These are phyloP conservation scores for Boletus sp. DNA, from an alignment of 768 basidiomycete species.

Conservation along the genomic window DNA sequence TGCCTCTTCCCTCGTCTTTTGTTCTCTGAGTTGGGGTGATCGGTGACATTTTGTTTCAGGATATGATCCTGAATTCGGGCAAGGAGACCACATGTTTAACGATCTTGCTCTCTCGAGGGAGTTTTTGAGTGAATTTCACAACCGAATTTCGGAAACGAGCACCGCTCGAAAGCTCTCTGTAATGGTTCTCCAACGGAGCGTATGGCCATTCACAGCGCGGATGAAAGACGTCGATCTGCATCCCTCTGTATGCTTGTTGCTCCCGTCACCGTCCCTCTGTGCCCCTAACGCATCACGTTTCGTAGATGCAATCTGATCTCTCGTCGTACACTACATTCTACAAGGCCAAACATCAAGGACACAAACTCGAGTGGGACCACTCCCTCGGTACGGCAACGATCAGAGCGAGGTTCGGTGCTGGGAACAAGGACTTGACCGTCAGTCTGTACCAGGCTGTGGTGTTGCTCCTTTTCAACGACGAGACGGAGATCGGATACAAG, in stretches of 20 bases:
- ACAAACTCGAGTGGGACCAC: slow-evolving; percentile 83
- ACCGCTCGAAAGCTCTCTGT: slow-evolving; percentile 56
- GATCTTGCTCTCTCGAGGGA: slow-evolving; percentile 81
- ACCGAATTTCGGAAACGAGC: slow-evolving; percentile 39
- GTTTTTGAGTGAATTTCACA: slow-evolving; percentile 62
- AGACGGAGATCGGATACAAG: slow-evolving; percentile 53
- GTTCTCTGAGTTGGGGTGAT: not conserved
- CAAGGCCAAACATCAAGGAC: slow-evolving; percentile 71
- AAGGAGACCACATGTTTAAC: slow-evolving; percentile 95
- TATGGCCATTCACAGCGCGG: slow-evolving; percentile 77
- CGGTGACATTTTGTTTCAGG: slow-evolving; percentile 46
- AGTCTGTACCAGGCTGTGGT: slow-evolving; percentile 90
- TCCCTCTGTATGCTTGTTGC: slow-evolving; percentile 39
- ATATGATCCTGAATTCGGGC: slow-evolving; percentile 93
- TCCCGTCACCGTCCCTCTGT: not conserved
- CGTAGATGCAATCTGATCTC: slow-evolving; percentile 74
- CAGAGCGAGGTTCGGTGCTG: slow-evolving; percentile 62
- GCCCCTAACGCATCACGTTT: slow-evolving; percentile 10
- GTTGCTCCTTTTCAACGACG: slow-evolving; percentile 81
- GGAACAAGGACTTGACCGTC: slow-evolving; percentile 83
- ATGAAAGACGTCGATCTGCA: slow-evolving; percentile 54
- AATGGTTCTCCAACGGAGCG: slow-evolving; percentile 83
- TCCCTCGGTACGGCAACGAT: slow-evolving; percentile 81
- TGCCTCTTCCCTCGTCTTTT: not conserved
- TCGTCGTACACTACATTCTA: slow-evolving; percentile 68